Evolutionary conservation across 306 rosid genomes (phyloP).

Genomic region (Ormosia emarginata): DNA sequence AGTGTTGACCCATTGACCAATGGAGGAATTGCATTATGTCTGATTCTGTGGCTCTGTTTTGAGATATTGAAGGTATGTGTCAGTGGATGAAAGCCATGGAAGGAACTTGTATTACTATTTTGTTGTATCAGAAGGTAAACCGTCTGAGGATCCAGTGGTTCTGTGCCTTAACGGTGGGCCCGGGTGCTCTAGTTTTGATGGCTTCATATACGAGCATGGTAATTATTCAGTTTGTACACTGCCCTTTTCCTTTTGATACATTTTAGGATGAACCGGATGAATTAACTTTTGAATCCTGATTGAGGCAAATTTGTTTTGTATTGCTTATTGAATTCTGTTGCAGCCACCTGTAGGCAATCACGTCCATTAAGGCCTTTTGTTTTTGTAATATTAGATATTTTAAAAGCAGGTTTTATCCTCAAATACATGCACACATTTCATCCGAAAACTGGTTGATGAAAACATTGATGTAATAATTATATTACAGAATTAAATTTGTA

Average conservation of each 20-base stretch:
- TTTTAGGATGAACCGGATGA: background rate
- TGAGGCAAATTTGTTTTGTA: background rate
- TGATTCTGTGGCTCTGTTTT: background rate
- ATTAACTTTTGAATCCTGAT: background rate
- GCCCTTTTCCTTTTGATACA: background rate
- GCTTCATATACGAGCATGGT: constrained; percentile 97
- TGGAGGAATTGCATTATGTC: background rate
- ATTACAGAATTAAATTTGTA: background rate
- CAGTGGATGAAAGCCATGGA: constrained; percentile 44
- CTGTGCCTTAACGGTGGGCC: constrained; percentile 99
- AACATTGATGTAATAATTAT: background rate
- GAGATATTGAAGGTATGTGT: constrained; percentile 35
- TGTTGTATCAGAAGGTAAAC: constrained; percentile 69
- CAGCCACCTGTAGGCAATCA: background rate
- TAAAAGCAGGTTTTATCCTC: background rate
- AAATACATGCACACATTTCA: background rate
- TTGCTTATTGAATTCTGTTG: background rate
- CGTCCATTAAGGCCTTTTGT: background rate
- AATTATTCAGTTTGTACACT: constrained; percentile 1
- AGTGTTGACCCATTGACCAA: background rate
- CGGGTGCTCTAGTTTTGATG: constrained; percentile 96
- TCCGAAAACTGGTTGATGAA: background rate
- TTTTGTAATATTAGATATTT: background rate
- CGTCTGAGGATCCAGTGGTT: constrained; percentile 83
- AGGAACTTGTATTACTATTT: constrained; percentile 78